A percentile compares a stretch with the other conserved stretches of the same genome.
These are phyloP conservation scores for Mycena albidolilacea DNA, from an alignment of 768 basidiomycete genomes.

Conservation along the genomic window DNA sequence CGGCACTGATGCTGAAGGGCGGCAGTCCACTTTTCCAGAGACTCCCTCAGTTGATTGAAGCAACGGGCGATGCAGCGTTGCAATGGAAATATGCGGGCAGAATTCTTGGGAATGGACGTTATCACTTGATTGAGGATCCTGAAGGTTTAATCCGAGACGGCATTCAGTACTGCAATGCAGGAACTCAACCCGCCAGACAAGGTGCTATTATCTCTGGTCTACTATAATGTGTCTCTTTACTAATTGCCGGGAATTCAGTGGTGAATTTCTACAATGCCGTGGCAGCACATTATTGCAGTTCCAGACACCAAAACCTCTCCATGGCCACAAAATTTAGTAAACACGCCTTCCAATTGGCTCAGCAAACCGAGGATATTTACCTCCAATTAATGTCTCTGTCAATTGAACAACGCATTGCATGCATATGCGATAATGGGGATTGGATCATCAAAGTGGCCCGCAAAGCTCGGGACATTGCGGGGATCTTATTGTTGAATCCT, in stretches of 20 bases:
- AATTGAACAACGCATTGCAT: not conserved
- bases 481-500: not conserved
- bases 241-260: not conserved
- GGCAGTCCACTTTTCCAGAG: too few species aligned
- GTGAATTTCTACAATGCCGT: not conserved
- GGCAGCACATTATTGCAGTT: not conserved
- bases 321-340: too few species aligned
- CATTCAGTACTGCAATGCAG: not conserved
- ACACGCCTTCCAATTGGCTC: not conserved
- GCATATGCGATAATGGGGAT: not conserved
- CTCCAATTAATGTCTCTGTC: not conserved
- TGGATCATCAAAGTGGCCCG: not conserved
- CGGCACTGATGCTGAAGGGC: too few species aligned
- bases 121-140: too few species aligned
- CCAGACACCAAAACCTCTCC: too few species aligned
- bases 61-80: too few species aligned
- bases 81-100: too few species aligned
- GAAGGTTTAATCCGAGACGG: too few species aligned
- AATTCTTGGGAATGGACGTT: too few species aligned
- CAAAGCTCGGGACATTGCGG: not conserved
- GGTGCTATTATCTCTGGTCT: not conserved
- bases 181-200: not conserved
- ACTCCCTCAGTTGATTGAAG: too few species aligned
- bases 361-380: not conserved
- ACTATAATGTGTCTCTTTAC: too few species aligned